Evolutionary conservation across 768 basidiomycete genomes (phyloP), one percentile per base, ranked within the genome.

Genomic region (Pulveroboletus sp.): DNA sequence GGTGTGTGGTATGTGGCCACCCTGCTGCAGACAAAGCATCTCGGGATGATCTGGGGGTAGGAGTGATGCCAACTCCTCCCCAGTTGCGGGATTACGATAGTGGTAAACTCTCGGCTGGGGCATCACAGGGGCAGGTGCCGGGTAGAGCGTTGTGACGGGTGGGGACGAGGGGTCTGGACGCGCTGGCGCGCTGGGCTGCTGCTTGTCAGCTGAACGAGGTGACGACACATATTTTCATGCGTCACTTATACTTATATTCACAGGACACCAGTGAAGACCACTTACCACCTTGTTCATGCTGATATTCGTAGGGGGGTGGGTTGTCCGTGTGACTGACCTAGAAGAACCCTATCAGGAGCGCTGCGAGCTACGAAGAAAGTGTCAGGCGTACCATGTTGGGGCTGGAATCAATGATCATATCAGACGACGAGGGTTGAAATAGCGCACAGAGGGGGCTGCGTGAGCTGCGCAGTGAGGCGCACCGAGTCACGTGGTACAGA

Each of bases 11-110:
- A 82, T 61, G 63, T 93, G 90, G n/a, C 67, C 69, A 10, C 89
- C 89, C 7, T 77, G 64, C 63, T 91, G 90, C n/a, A 92, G 67
- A 59, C 90, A 93, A 27, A 86, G 58, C 89, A 91, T 92, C 68
- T 89, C 81, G 0, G 89, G 90, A 61, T 92, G 84, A 51, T 79
- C 73, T 1, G 90, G 90, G 0, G 89, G 84, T 2, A 89, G 71
- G 4, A 83, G 65, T 0, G 89, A 84, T 2, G 79, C 72, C 27
- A 86, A 53, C 17, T 73, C 71, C 40, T 85, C 75, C 6, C 79
- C 76, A 0, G 83, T 87, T 1, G 39, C 24, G 2, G 85, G 83
- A 64, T 86, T 80, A 47, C 77, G 66, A 64, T 89, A 90, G 68
- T 85, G 78, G 63, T 84, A 86, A 6, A 89, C 73, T 4, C 70